Evolutionary conservation across 2,329 filamentous ascomycete genomes (phyloP).

Genomic region (Periconia macrospinosa): DNA sequence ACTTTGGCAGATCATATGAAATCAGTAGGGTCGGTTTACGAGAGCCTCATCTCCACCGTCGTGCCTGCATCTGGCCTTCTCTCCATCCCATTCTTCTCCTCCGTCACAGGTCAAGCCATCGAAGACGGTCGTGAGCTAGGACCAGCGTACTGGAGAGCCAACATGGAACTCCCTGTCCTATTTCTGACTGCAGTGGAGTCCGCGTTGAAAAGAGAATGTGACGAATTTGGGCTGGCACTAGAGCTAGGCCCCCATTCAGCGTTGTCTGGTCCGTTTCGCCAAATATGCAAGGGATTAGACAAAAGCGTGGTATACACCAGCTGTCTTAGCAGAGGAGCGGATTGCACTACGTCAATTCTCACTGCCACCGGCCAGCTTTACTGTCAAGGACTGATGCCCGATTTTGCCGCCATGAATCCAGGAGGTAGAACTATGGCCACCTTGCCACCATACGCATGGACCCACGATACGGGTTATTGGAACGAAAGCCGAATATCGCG

Average conservation of each 20-base stretch:
- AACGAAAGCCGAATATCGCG: constrained; percentile 7
- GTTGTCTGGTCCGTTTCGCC: constrained; percentile 28
- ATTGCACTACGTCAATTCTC: neutral
- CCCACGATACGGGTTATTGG: constrained; percentile 10
- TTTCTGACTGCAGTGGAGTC: constrained; percentile 6
- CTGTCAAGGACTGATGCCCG: too few species aligned
- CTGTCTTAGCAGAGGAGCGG: constrained; percentile 5
- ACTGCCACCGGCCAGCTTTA: constrained; percentile 13
- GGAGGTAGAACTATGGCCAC: constrained; percentile 1
- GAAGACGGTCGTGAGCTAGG: too few species aligned
- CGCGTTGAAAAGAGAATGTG: neutral
- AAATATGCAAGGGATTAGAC: constrained; percentile 10
- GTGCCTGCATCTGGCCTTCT: too few species aligned
- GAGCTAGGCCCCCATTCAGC: constrained; percentile 42
- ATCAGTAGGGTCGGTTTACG: too few species aligned
- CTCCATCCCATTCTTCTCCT: too few species aligned
- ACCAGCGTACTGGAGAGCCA: constrained; percentile 10
- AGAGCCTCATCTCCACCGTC: too few species aligned
- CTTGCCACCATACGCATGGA: constrained; percentile 17
- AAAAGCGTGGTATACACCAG: neutral
- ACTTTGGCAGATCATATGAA: too few species aligned
- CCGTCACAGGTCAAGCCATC: too few species aligned
- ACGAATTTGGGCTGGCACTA: constrained; percentile 2
- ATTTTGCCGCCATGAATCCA: constrained; percentile 4
- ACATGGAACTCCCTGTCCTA: constrained; percentile 5